Evolutionary conservation across 176 grass and related monocot genomes (phyloP).

Genomic region (Melocanna baccifera): DNA sequence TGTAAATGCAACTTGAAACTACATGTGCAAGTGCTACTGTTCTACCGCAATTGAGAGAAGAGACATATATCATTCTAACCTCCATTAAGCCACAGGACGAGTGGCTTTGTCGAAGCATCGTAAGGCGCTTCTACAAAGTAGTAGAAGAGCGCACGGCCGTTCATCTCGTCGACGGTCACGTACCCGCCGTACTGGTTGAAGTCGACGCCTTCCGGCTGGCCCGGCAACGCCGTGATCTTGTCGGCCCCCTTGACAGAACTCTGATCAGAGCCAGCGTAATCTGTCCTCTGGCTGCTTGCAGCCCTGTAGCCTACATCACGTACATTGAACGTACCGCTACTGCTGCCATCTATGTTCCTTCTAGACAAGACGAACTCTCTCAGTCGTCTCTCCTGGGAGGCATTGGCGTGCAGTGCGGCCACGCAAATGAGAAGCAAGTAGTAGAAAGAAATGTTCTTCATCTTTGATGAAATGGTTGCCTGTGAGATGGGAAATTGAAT

Average conservation of each 20-base stretch:
- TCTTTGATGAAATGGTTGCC: background rate
- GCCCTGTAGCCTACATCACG: background rate
- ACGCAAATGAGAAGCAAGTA: conserved; percentile 13
- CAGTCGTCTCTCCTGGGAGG: conserved; percentile 20
- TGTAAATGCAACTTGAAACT: background rate
- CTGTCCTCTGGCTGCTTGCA: background rate
- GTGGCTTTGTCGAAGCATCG: conserved; percentile 35
- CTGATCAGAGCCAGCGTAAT: background rate
- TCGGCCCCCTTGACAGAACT: conserved; percentile 30
- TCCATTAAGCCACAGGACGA: conserved; percentile 68
- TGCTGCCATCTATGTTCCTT: background rate
- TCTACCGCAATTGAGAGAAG: background rate
- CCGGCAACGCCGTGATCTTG: conserved; percentile 43
- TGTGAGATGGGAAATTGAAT: background rate
- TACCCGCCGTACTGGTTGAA: conserved; percentile 60
- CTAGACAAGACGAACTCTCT: conserved; percentile 31
- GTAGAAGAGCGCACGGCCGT: conserved; percentile 55
- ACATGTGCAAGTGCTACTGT: background rate
- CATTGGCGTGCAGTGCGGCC: background rate
- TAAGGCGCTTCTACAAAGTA: conserved; percentile 47
- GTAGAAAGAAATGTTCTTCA: conserved; percentile 1
- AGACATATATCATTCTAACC: conserved; percentile 22
- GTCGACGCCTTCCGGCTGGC: conserved; percentile 36
- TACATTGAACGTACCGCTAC: background rate
- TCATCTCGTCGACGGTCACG: conserved; percentile 39